Percentiles rank a stretch among this genome's conserved stretches.
phyloP scores from a whole-genome alignment of 106 monocot species.

The Posidonia australis region DNA sequence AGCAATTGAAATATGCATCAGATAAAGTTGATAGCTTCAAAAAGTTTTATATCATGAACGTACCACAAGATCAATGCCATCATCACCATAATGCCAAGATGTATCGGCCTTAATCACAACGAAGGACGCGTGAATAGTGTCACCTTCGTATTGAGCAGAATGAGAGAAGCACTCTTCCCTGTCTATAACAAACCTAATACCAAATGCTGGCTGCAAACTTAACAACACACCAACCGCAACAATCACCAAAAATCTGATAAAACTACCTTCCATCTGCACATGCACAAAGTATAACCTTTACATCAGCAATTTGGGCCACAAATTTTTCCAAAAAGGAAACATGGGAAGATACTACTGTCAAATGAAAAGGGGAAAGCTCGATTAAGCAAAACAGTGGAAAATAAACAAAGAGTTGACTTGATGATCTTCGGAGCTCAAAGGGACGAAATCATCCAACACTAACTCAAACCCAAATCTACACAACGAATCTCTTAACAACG shows the following conservation, averaged over 20 bases:
- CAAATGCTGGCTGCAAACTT: constrained; percentile 22
- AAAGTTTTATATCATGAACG: background rate
- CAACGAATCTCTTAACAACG: background rate
- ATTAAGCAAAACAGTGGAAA: too few relatives aligned
- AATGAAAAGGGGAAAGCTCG: background rate
- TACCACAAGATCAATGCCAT: constrained; percentile 94
- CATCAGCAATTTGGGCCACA: background rate
- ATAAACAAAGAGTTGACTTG: too few relatives aligned
- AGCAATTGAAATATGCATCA: background rate
- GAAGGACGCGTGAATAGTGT: constrained; percentile 71
- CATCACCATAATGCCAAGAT: constrained; percentile 68
- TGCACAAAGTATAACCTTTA: background rate
- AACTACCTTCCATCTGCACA: constrained; percentile 13
- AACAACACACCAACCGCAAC: constrained; percentile 19
- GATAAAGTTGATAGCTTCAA: too few relatives aligned
- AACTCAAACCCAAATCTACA: background rate
- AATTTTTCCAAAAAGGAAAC: background rate
- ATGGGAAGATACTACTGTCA: background rate
- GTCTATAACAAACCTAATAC: constrained; percentile 80
- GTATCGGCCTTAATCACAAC: constrained; percentile 74
- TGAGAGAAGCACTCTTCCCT: constrained; percentile 94
- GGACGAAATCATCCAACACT: background rate
- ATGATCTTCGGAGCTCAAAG: too few relatives aligned
- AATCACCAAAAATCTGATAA: constrained; percentile 4
- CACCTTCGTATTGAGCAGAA: constrained; percentile 64